Percentiles rank a stretch among this genome's conserved stretches.
These are phyloP conservation scores for Monascus ruber DNA, from an alignment of 2,329 filamentous ascomycete species.

Conservation along the genomic window DNA sequence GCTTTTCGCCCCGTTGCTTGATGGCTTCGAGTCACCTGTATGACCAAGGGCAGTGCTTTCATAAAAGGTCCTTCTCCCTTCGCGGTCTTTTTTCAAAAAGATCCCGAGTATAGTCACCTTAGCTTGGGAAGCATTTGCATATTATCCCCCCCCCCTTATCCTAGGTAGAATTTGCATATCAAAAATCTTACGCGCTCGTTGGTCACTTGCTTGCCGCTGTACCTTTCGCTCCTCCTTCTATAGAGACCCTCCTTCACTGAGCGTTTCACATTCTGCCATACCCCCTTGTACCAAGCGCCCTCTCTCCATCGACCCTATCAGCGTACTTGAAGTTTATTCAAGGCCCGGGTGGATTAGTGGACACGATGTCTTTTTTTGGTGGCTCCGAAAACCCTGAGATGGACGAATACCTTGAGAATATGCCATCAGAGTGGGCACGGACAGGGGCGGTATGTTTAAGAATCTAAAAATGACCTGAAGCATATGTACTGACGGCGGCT, in stretches of 20 bases:
- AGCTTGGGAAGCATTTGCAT: background rate
- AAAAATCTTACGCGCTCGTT: background rate
- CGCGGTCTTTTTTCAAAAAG: background rate
- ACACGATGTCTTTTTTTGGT: constrained; percentile 17
- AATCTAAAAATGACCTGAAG: background rate
- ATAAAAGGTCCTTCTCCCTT: background rate
- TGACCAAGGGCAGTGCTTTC: constrained; percentile 9
- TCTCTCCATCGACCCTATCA: constrained; percentile 7
- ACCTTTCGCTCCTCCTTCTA: background rate
- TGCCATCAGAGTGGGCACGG: constrained; percentile 17
- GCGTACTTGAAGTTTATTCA: constrained; percentile 17
- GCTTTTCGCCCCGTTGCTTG: constrained; percentile 16
- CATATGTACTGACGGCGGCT: constrained; percentile 1
- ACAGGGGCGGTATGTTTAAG: constrained; percentile 19
- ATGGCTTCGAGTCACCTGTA: constrained; percentile 15
- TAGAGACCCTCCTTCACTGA: constrained; percentile 1
- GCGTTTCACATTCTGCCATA: constrained; percentile 15
- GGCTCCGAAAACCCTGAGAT: constrained; percentile 14
- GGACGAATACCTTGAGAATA: constrained; percentile 16
- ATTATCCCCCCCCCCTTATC: background rate
- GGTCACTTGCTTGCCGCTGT: constrained; percentile 1
- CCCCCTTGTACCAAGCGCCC: constrained; percentile 5
- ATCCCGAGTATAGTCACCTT: background rate
- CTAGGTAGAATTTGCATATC: background rate
- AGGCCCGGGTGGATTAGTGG: constrained; percentile 8